Percentiles rank a stretch among this genome's conserved stretches.
These are phyloP conservation scores for Phytophthora kernoviae DNA, from an alignment of 352 stramenopile genomes.

Conservation along the genomic window DNA sequence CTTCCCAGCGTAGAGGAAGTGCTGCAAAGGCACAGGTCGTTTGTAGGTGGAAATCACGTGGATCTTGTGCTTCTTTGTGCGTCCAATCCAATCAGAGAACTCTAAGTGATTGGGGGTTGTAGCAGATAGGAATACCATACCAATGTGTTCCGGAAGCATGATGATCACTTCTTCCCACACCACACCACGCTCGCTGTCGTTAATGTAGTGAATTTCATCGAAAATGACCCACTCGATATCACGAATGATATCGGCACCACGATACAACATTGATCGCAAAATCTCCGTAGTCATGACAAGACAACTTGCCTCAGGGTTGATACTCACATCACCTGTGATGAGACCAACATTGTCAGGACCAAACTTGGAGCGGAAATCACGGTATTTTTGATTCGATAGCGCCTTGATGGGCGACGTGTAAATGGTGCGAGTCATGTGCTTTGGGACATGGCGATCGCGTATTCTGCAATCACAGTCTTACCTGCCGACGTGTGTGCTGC, in stretches of 20 bases:
- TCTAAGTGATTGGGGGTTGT: conserved; percentile 99
- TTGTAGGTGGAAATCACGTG: conserved; percentile 98
- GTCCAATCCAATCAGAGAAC: conserved; percentile 99
- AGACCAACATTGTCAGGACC: conserved; percentile 94
- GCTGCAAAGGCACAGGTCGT: conserved; percentile 95
- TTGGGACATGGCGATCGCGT: conserved; percentile 96
- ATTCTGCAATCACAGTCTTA: conserved; percentile 99
- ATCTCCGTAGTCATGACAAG: conserved; percentile 99
- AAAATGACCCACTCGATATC: conserved; percentile 99
- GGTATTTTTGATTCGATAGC: conserved; percentile 98
- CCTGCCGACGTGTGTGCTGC: conserved; percentile 97
- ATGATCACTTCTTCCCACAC: conserved; percentile 99
- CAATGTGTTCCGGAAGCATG: conserved; percentile 96
- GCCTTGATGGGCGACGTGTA: conserved; percentile 99
- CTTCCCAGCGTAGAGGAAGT: conserved; percentile 95
- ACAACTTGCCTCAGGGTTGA: conserved; percentile 96
- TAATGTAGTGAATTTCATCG: conserved; percentile 98
- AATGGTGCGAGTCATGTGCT: conserved; percentile 92
- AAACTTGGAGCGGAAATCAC: conserved; percentile 95
- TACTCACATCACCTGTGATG: conserved; percentile 97
- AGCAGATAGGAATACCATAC: conserved; percentile 98
- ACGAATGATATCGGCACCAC: conserved; percentile 95
- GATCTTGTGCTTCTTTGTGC: conserved; percentile 95
- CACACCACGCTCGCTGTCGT: conserved; percentile 97
- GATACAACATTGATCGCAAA: conserved; percentile 95